Base-by-base conservation (phyloP, 1,284 basidiomycete species). In the Puccinia brachypodii region DNA sequence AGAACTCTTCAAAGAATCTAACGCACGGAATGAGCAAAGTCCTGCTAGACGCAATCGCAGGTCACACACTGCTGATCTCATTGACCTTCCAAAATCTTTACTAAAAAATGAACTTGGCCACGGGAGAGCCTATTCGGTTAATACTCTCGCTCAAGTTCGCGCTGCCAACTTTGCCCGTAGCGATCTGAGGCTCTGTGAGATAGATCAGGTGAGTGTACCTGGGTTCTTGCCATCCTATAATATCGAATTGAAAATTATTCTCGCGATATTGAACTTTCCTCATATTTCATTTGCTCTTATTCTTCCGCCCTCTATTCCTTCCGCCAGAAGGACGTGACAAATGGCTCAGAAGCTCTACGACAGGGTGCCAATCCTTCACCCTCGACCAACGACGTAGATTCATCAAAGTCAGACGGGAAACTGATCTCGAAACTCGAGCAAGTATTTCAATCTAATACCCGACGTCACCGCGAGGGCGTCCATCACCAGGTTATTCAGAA, bases 181-280 rank as follows among this genome's bases (percentile, higher is more conserved):
- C 53, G 76, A 79, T 28, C 56, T 79, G 31, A 79, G 64, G 36
- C 56, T 79, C 14, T 58, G 53, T 58, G 76, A 69, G 14, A 28
- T n/a, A 33, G 66, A 76, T 64, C 58, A 69, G 3, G 76, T 79
- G 36, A 71, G 66, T 71, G 1, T 40, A 19, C n/a, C 25, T 14
- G 25, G 33, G 31, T n/a, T 31, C 36, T 69, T 16, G 3, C 1
- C 28, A 22, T 38, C 25, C 69, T 11, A 19, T 4, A 16, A 33
- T 72, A 31, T 53, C 9, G 28, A 50, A 33, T 47, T 14, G 36
- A 68, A 68, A n/a, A 25, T 44, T 40, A 42, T 16, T 42, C n/a
- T 25, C 14, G 64, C 6, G 8, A 40, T 66, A 8, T 66, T 38
- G 62, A 22, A 3, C 33, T 33, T n/a, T 50, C 42, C 13, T 31